Conservation (phyloP, 768 basidiomycete species). For the Lentinula boryana region DNA sequence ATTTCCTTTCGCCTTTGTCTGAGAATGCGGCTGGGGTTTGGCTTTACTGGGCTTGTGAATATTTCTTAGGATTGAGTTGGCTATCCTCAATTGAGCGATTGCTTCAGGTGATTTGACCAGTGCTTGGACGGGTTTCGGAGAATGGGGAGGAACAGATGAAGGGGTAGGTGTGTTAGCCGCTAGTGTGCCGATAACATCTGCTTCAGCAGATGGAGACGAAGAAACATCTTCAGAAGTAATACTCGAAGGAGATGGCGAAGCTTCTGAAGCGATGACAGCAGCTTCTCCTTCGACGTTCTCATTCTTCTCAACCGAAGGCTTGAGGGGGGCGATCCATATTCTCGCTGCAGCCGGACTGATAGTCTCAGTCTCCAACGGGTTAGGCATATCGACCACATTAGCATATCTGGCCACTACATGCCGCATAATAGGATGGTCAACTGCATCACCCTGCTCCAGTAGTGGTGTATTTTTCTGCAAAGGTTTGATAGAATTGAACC, state of each 20-base stretch:
- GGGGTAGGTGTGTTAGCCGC: neutral
- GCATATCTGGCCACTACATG: neutral
- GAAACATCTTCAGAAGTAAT: neutral
- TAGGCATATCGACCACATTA: neutral
- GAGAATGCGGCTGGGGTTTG: neutral
- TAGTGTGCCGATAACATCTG: neutral
- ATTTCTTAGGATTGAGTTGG: neutral
- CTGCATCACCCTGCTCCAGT: neutral
- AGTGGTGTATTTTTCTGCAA: neutral
- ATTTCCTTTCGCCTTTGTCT: neutral
- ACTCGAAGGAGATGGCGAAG: neutral
- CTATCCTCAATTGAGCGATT: neutral
- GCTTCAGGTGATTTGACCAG: neutral
- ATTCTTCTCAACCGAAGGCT: neutral
- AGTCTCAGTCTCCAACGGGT: neutral
- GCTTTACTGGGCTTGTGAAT: neutral
- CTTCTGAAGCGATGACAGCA: neutral
- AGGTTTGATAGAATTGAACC: slow-evolving; percentile 1
- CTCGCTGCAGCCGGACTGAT: neutral
- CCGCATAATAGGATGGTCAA: slow-evolving; percentile 5
- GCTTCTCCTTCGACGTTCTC: neutral
- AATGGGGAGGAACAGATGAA: neutral
- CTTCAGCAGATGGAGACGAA: neutral
- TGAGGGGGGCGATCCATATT: neutral
- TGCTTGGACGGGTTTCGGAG: neutral